Percentiles rank a stretch among this genome's conserved stretches.
phyloP scores from a whole-genome alignment of 2,329 filamentous ascomycete species.

The Paecilomyces dactylethromorphus region DNA sequence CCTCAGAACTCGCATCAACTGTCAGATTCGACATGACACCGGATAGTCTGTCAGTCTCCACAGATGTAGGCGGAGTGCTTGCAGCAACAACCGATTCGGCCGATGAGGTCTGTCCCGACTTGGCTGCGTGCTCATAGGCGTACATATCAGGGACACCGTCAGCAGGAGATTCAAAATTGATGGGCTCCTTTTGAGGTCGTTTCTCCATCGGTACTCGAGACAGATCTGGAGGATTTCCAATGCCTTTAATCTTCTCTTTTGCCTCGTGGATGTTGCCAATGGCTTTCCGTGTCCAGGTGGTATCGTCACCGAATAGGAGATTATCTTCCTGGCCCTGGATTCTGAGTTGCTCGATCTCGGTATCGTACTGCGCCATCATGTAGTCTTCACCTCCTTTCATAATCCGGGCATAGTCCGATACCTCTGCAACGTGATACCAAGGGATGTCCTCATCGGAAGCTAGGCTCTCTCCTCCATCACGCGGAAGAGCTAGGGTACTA shows the following conservation, averaged over 20 bases:
- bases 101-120: constrained; percentile 36
- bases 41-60: constrained; percentile 16
- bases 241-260: constrained; percentile 66
- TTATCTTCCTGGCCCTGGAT: constrained; percentile 83
- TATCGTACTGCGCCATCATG: constrained; percentile 72
- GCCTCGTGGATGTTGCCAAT: constrained; percentile 65
- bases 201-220: constrained; percentile 45
- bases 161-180: constrained; percentile 42
- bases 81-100: constrained; percentile 12
- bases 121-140: constrained; percentile 39
- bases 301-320: constrained; percentile 82
- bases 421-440: constrained; percentile 91
- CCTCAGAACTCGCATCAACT: constrained; percentile 9
- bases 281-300: constrained; percentile 86
- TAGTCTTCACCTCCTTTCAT: constrained; percentile 93
- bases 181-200: constrained; percentile 41
- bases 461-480: constrained; percentile 68
- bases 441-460: constrained; percentile 70
- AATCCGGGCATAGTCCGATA: constrained; percentile 87
- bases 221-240: constrained; percentile 57
- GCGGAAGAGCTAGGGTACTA: constrained; percentile 80
- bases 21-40: constrained; percentile 17
- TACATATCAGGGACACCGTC: constrained; percentile 49
- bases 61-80: constrained; percentile 9
- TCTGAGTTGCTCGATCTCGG: constrained; percentile 67